These are phyloP conservation scores for Neurospora terricola DNA, from an alignment of 495 filamentous ascomycete genomes.

Conservation along the genomic window DNA sequence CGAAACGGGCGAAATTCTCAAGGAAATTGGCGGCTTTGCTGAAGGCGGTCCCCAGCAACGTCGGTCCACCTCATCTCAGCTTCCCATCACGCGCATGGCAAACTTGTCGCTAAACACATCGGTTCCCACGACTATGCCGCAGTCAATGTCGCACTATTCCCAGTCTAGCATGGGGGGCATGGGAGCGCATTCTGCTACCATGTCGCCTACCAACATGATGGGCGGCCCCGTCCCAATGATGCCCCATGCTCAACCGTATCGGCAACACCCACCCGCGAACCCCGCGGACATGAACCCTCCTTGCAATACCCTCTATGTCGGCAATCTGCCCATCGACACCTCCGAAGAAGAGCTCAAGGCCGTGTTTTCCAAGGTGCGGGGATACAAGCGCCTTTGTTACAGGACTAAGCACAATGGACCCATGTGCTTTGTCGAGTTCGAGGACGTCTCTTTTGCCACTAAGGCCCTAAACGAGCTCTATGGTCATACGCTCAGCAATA, in stretches of 20 bases:
- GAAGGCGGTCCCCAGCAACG: constrained; percentile 57
- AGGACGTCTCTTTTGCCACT: constrained; percentile 87
- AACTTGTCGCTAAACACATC: constrained; percentile 62
- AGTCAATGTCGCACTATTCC: constrained; percentile 37
- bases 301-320: constrained; percentile 96
- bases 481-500: constrained; percentile 80
- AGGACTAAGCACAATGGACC: constrained; percentile 97
- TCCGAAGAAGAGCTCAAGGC: constrained; percentile 95
- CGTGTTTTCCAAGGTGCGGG: constrained; percentile 87
- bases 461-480: constrained; percentile 90
- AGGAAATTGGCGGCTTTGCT: constrained; percentile 76
- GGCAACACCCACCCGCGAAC: constrained; percentile 47
- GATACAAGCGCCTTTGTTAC: constrained; percentile 93
- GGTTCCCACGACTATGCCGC: constrained; percentile 36
- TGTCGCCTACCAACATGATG: constrained; percentile 47
- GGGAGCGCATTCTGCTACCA: constrained; percentile 41
- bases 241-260: constrained; percentile 7
- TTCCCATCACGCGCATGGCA: constrained; percentile 61
- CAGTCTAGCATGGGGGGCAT: constrained; percentile 32
- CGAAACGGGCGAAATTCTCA: constrained; percentile 74
- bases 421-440: constrained; percentile 99
- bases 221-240: constrained; percentile 21
- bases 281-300: constrained; percentile 90
- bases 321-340: constrained; percentile 87
- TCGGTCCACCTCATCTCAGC: constrained; percentile 63